Percentiles rank a stretch among this genome's conserved stretches.
phyloP scores from a whole-genome alignment of 2,329 filamentous ascomycete genomes.

The Dactylellina haptotyla region DNA sequence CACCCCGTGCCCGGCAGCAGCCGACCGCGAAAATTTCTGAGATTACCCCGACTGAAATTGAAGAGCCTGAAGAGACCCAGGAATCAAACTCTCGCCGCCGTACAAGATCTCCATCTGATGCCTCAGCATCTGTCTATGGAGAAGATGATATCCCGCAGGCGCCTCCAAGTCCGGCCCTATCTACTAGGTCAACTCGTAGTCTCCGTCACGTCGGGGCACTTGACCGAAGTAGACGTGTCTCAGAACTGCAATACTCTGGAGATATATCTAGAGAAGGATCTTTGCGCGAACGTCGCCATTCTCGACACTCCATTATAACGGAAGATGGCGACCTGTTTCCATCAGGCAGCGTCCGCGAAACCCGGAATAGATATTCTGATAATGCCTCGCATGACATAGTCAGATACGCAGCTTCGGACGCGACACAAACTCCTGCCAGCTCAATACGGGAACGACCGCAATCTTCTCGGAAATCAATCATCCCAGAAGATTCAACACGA shows the following conservation, averaged over 20 bases:
- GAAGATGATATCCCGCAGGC: slow-evolving; percentile 37
- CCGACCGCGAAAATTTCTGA: slow-evolving; percentile 18
- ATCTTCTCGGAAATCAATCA: slow-evolving; percentile 46
- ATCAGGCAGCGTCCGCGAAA: slow-evolving; percentile 23
- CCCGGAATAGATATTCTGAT: slow-evolving; percentile 40
- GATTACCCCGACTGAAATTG: slow-evolving; percentile 30
- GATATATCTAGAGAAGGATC: slow-evolving; percentile 44
- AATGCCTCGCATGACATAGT: slow-evolving; percentile 38
- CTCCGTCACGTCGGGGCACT: slow-evolving; percentile 16
- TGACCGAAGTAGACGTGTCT: slow-evolving; percentile 37
- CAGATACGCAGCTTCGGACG: slow-evolving; percentile 45
- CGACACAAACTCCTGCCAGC: slow-evolving; percentile 42
- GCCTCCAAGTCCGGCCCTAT: slow-evolving; percentile 39
- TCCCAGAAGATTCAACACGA: slow-evolving; percentile 20
- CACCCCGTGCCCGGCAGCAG: slow-evolving; percentile 32
- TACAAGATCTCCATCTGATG: slow-evolving; percentile 28
- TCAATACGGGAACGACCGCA: slow-evolving; percentile 39
- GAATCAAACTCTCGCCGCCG: slow-evolving; percentile 28
- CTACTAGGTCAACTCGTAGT: slow-evolving; percentile 36
- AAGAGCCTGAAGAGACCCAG: slow-evolving; percentile 31
- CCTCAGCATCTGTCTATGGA: slow-evolving; percentile 31
- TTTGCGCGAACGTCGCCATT: slow-evolving; percentile 43
- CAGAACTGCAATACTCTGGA: slow-evolving; percentile 39
- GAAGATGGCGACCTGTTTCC: slow-evolving; percentile 36
- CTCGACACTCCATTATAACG: slow-evolving; percentile 41